These are phyloP conservation scores for Chrysanthemum makinoi DNA, from an alignment of 129 eudicot genomes.

Conservation along the genomic window DNA sequence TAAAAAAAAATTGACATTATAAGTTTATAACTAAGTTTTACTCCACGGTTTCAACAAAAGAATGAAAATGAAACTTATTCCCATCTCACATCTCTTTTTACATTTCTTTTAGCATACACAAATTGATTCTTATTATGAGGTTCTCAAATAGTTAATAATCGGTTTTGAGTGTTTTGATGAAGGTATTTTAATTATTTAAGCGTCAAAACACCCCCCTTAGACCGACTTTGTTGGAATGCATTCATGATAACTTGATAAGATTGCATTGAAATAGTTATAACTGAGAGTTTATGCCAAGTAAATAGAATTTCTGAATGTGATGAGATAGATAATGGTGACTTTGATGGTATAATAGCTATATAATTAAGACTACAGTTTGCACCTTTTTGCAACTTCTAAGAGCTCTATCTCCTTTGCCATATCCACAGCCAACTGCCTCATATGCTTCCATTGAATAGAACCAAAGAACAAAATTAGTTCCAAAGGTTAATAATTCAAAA, in stretches of 20 bases:
- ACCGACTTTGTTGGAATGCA: neutral
- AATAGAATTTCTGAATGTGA: too few species aligned
- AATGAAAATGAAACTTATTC: too few species aligned
- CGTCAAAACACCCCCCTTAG: neutral
- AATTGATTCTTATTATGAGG: too few species aligned
- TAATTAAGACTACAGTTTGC: neutral
- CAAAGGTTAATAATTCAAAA: neutral
- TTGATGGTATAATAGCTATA: too few species aligned
- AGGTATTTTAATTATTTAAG: too few species aligned
- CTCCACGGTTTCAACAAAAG: too few species aligned
- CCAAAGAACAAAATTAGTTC: neutral
- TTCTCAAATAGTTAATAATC: too few species aligned
- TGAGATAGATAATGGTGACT: too few species aligned
- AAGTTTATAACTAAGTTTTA: too few species aligned
- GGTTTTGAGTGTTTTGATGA: neutral
- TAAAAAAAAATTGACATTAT: neutral
- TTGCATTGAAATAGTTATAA: neutral
- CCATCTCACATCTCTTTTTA: too few species aligned
- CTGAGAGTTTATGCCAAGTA: neutral
- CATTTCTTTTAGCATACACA: too few species aligned
- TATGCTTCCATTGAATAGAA: conserved; percentile 39
- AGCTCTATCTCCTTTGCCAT: conserved; percentile 72
- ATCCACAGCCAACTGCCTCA: conserved; percentile 64
- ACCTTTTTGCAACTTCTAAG: conserved; percentile 80
- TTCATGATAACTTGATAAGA: neutral